Evolutionary conservation across 2,329 filamentous ascomycete genomes (phyloP), one percentile per base, ranked within the genome.

Genomic region (Ceratocystiopsis brevicomis): DNA sequence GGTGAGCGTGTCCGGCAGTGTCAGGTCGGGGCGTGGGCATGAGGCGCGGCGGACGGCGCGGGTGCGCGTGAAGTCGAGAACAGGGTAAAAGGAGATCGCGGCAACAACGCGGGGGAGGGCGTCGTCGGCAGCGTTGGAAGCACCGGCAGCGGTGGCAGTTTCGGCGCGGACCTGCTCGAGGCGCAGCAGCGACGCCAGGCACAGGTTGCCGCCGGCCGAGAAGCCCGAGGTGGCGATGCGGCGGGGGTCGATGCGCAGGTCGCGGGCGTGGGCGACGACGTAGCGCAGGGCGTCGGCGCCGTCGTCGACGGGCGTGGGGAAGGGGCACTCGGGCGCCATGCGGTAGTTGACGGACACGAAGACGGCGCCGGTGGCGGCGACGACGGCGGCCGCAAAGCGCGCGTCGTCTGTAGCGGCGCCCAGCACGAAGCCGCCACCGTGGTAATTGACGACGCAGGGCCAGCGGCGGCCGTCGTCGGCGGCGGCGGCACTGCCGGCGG

Each of bases 291-390:
- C 72, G 47, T 79, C 76, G 25, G 73, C 70, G 38, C 72, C 71
- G 53, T 81, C 78, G 49, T 81, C 74, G 0, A 81, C 66, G 0
- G 74, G 69, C 0, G 69, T 70, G 1, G 76, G 77, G 53, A 78
- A 80, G 0, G 75, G 75, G 49, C 70, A 63, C 51, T 71, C 69
- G 0, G 78, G 78, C 0, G 76, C 75, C 2, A 80, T 65, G n/a
- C 78, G 68, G 54, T 82, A 81, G 51, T 78, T 74, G 50, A 79
- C 73, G 2, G 69, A 72, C 47, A 81, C 68, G 44, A 78, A 67
- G 18, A 80, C 61, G 25, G 69, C 73, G 42, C 71, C 65, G 13
- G 40, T 36, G 2, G 43, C 59, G 21, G 67, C 58, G 36, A 69
- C 58, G 4, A 76, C 67, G 34, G 65, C 60, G 4, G 67, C 62